phyloP scores from a whole-genome alignment of 768 basidiomycete species.

The Harrya chromipes region DNA sequence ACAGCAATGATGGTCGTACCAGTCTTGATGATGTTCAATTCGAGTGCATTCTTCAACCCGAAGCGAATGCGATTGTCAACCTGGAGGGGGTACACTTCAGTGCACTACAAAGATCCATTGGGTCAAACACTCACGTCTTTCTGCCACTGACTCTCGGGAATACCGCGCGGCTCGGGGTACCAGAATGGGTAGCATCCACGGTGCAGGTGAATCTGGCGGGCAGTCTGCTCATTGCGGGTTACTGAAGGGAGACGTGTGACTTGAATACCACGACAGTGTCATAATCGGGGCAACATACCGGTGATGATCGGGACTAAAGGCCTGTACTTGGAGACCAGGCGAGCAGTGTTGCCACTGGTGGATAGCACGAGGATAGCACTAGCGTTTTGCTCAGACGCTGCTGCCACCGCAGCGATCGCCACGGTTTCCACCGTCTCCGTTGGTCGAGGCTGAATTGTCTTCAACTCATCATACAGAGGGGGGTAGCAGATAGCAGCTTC shows the following conservation, averaged over 20 bases:
- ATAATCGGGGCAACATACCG: slow-evolving; percentile 45
- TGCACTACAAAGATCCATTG: neutral
- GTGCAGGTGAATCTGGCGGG: slow-evolving; percentile 95
- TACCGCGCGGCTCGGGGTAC: slow-evolving; percentile 93
- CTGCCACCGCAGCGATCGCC: slow-evolving; percentile 93
- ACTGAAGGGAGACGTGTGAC: slow-evolving; percentile 43
- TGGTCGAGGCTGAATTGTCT: slow-evolving; percentile 74
- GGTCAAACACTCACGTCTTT: slow-evolving; percentile 66
- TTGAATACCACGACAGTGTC: slow-evolving; percentile 6
- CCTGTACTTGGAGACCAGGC: slow-evolving; percentile 94
- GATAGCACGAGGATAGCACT: slow-evolving; percentile 95
- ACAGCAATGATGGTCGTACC: slow-evolving; percentile 91
- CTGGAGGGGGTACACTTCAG: slow-evolving; percentile 34
- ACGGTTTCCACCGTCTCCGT: slow-evolving; percentile 96
- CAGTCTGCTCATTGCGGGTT: slow-evolving; percentile 92
- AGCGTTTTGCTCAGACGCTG: slow-evolving; percentile 92
- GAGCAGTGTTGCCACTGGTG: slow-evolving; percentile 94
- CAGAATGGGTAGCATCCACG: slow-evolving; percentile 96
- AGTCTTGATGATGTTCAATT: slow-evolving; percentile 81
- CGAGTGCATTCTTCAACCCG: slow-evolving; percentile 80
- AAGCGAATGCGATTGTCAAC: slow-evolving; percentile 89
- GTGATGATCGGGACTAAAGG: slow-evolving; percentile 93
- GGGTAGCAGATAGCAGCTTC: slow-evolving; percentile 96
- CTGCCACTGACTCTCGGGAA: slow-evolving; percentile 92
- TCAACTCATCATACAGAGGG: slow-evolving; percentile 88